Conservation (phyloP, 176 grass and related monocot genomes). For the Oryza brachyantha region DNA sequence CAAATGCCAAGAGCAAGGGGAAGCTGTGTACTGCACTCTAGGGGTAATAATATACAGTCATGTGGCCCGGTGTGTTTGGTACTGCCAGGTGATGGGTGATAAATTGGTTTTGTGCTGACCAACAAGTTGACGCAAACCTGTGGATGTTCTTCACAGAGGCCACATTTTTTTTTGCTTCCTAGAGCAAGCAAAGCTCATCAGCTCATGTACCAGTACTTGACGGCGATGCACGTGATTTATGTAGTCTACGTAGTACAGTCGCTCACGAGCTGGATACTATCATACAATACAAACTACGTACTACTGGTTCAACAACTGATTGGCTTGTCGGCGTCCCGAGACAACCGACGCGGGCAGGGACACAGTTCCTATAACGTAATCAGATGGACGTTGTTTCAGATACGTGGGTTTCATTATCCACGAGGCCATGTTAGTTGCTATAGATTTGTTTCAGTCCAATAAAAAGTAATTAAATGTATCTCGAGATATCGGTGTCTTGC, state of each 20-base stretch:
- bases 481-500: no score
- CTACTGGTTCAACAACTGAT: background rate
- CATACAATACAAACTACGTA: background rate
- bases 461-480: no score
- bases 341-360: no score
- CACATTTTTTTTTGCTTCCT: no score
- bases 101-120: background rate
- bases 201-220: slow-evolving; percentile 2
- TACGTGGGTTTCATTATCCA: no score
- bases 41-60: no score
- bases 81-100: background rate
- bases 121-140: background rate
- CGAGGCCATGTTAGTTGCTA: no score
- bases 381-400: no score
- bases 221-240: slow-evolving; percentile 16
- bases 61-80: background rate
- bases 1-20: slow-evolving; percentile 6
- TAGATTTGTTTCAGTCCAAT: no score
- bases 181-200: background rate
- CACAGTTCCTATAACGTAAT: no score
- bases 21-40: background rate
- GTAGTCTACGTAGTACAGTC: background rate
- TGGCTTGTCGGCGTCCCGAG: background rate
- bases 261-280: slow-evolving; percentile 5
- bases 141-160: background rate